Evolutionary conservation across 2,329 filamentous ascomycete genomes (phyloP), one percentile per base, ranked within the genome.

Genomic region (Fusarium illudens): DNA sequence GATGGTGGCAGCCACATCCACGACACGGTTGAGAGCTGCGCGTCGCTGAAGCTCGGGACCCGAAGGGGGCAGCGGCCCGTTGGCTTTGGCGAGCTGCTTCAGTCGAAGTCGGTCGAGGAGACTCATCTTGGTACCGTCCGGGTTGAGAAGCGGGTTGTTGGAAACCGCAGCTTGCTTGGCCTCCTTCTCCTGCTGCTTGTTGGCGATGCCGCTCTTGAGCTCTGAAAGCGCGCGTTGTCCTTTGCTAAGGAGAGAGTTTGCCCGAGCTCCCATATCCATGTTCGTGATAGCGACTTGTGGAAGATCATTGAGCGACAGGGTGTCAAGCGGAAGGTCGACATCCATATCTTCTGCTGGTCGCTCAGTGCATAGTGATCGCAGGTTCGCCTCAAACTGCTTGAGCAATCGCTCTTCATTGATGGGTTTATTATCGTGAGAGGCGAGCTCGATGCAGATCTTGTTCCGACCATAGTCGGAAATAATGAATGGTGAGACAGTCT

Each of bases 81-180:
- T 82, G 9, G 82, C 77, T 70, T 85, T 85, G 75, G 86, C 82
- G 69, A 84, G 78, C 70, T 92, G 87, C 81, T 95, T 95, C 57
- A 86, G 83, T 66, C 91, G 89, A 67, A 96, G 87, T 50, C 92
- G 90, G 76, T 94, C 92, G 60, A 96, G 84, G 22, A 96, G 86
- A 55, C 87, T 88, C 81, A 91, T 89, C 79, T 89, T 83, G 46
- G 79, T 77, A 42, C 80, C 83, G 51, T 83, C 82, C 2, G 80
- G 65, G 62, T 84, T 84, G 34, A 79, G 68, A 58, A 78, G 69
- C 0, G 77, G 68, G 42, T 73, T 72, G 56, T 72, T 72, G 62
- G 72, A 49, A 64, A 77, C 72, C 13, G 75, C 68, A 25, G 78
- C 77, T 54, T 75, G 71, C 63, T 79, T 82, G 15, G 70, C 67